Percentiles rank a stretch among this genome's conserved stretches.
phyloP scores from a whole-genome alignment of 129 eudicot genomes.

The Kitagawia praeruptora region DNA sequence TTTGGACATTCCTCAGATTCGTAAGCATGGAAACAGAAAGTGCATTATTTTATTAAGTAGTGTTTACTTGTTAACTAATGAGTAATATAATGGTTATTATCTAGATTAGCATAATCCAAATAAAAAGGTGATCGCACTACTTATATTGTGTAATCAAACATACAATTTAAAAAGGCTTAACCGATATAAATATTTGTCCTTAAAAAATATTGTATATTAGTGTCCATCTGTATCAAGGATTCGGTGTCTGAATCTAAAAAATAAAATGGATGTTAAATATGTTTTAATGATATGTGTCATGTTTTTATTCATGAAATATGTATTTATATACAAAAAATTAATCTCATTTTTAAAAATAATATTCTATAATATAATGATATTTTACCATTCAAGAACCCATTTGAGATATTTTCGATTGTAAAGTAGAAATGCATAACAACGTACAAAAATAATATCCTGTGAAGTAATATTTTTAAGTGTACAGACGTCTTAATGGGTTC shows the following conservation, averaged over 20 bases:
- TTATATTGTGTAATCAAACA: no score
- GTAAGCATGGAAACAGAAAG: neutral
- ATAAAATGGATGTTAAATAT: no score
- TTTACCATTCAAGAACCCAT: no score
- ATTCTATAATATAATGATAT: no score
- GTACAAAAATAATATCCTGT: no score
- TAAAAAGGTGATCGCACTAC: neutral
- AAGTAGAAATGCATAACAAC: neutral
- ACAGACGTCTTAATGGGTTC: neutral
- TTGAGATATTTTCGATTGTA: no score
- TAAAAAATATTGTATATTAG: no score
- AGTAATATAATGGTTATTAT: neutral
- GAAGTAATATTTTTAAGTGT: neutral
- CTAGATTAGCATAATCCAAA: neutral
- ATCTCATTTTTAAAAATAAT: no score
- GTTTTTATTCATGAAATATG: no score
- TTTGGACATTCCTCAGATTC: neutral
- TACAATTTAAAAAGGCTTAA: neutral
- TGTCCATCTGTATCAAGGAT: neutral
- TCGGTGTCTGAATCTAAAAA: neutral
- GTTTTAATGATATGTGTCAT: no score
- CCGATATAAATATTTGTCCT: no score
- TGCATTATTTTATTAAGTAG: neutral
- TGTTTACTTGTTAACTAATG: neutral
- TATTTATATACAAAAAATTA: no score